Percentiles rank a stretch among this genome's conserved stretches.
These are phyloP conservation scores for Cystofilobasidium bisporidii DNA, from an alignment of 768 basidiomycete genomes.

Conservation along the genomic window DNA sequence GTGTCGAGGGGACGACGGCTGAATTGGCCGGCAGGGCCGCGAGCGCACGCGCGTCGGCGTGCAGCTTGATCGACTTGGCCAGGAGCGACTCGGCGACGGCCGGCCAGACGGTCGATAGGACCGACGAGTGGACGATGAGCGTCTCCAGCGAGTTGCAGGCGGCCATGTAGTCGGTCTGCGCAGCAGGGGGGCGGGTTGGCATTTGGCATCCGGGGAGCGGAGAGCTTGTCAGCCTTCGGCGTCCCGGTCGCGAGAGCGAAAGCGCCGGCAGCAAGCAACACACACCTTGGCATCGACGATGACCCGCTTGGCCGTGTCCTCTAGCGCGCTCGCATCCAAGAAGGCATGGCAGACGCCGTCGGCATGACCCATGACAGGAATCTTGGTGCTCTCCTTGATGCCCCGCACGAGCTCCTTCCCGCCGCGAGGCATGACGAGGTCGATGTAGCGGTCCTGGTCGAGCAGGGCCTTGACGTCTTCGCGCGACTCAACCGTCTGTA, in stretches of 20 bases:
- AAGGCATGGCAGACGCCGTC: conserved; percentile 89
- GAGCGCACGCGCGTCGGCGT: conserved; percentile 64
- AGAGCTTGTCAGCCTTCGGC: no score
- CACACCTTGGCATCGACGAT: conserved; percentile 83
- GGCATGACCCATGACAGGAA: conserved; percentile 98
- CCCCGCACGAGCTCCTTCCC: conserved; percentile 78
- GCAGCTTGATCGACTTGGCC: conserved; percentile 57
- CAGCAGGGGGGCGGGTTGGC: no score
- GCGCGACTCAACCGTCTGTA: conserved; percentile 85
- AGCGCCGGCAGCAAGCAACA: no score
- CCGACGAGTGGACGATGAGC: conserved; percentile 66
- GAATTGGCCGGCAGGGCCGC: conserved; percentile 44
- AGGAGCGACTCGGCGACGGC: conserved; percentile 65
- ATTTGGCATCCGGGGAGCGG: no score
- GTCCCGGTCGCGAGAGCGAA: not conserved
- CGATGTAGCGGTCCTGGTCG: conserved; percentile 79
- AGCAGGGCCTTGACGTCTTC: conserved; percentile 82
- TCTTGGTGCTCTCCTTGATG: conserved; percentile 81
- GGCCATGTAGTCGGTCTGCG: conserved; percentile 81
- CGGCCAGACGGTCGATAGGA: conserved; percentile 70
- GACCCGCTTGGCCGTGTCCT: conserved; percentile 68
- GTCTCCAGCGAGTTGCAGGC: conserved; percentile 93
- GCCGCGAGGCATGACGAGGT: conserved; percentile 91
- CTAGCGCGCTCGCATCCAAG: conserved; percentile 70
- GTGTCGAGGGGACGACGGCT: conserved; percentile 47